Percentiles rank a stretch among this genome's conserved stretches.
Conservation (phyloP, 495 filamentous ascomycete genomes). For the Oidiodendron maius region DNA sequence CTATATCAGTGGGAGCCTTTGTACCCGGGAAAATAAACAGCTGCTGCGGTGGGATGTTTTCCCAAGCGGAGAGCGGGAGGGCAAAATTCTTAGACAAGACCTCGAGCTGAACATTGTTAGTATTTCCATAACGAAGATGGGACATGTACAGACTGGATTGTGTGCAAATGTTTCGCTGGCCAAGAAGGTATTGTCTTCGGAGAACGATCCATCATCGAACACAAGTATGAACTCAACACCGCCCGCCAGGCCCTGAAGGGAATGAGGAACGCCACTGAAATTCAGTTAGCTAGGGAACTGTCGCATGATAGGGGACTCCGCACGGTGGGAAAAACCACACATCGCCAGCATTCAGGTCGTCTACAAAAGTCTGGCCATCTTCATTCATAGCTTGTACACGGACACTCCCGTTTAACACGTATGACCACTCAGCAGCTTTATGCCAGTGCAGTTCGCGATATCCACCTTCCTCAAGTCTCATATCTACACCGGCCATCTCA, state of each 20-base stretch:
- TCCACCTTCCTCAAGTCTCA: constrained; percentile 60
- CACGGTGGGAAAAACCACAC: constrained; percentile 45
- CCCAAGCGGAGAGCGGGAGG: constrained; percentile 17
- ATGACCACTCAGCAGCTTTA: constrained; percentile 59
- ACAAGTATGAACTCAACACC: constrained; percentile 66
- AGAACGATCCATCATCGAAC: constrained; percentile 65
- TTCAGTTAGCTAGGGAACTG: no score
- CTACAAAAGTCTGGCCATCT: constrained; percentile 57
- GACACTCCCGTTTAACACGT: constrained; percentile 60
- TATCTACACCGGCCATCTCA: constrained; percentile 72
- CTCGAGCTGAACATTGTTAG: no score
- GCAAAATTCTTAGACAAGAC: constrained; percentile 18
- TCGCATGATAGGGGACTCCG: no score
- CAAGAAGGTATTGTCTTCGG: constrained; percentile 64
- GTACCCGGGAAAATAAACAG: constrained; percentile 59
- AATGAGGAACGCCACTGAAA: constrained; percentile 63
- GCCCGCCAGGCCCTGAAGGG: constrained; percentile 57
- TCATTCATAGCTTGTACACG: constrained; percentile 56
- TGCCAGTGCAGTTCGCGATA: constrained; percentile 76
- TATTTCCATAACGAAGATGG: not conserved
- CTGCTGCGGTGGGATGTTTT: constrained; percentile 15
- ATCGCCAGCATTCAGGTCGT: constrained; percentile 61
- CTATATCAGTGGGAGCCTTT: constrained; percentile 50
- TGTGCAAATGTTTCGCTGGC: constrained; percentile 51
- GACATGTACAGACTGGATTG: no score